Evolutionary conservation across 768 basidiomycete genomes (phyloP).

Genomic region (Boletus subparvulus): DNA sequence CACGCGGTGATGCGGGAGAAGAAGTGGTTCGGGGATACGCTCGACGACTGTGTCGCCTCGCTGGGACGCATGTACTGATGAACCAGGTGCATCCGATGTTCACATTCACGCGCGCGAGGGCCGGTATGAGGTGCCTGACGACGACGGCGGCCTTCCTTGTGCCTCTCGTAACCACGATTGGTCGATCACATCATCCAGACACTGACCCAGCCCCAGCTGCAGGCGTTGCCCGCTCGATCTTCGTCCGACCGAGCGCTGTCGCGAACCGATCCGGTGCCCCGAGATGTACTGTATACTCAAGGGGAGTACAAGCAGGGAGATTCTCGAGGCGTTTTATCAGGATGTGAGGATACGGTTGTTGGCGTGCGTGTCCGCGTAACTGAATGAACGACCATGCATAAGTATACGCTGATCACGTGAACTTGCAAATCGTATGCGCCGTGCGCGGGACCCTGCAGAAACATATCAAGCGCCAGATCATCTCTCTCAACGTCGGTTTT

Average conservation of each 20-base stretch:
- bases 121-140: neutral
- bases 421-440: neutral
- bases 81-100: constrained; percentile 62
- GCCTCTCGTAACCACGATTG: constrained; percentile 38
- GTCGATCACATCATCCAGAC: constrained; percentile 92
- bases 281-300: constrained; percentile 91
- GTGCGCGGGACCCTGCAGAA: constrained; percentile 76
- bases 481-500: constrained; percentile 91
- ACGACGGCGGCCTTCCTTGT: neutral
- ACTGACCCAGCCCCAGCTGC: constrained; percentile 77
- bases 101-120: neutral
- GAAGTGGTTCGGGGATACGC: constrained; percentile 88
- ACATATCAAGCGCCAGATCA: constrained; percentile 96
- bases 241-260: constrained; percentile 82
- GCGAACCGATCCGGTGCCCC: constrained; percentile 85
- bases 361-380: constrained; percentile 58
- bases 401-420: neutral
- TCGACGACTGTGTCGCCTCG: constrained; percentile 94
- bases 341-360: constrained; percentile 92
- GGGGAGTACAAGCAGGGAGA: constrained; percentile 93
- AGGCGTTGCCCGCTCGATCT: constrained; percentile 75
- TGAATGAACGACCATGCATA: too few species aligned
- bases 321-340: constrained; percentile 96
- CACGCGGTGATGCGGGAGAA: constrained; percentile 94
- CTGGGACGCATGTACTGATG: constrained; percentile 95